Conservation (phyloP, 2,329 filamentous ascomycete species). For the Rhynchosporium agropyri region DNA sequence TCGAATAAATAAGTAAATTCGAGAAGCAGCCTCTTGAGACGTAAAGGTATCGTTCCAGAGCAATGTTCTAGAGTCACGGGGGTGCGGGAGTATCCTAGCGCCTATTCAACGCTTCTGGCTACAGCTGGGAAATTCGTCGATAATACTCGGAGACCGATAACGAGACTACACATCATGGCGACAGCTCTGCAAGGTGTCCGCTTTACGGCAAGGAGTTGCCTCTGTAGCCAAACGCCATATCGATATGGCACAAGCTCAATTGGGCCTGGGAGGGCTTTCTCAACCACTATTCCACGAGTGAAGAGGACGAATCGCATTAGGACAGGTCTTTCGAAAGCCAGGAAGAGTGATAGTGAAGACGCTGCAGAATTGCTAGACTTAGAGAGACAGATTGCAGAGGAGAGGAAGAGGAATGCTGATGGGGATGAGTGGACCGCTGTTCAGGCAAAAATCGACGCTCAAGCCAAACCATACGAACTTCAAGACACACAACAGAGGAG, state of each 20-base stretch:
- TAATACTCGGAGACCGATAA: neutral
- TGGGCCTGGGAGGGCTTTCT: slow-evolving; percentile 33
- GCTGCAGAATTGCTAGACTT: slow-evolving; percentile 9
- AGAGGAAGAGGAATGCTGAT: slow-evolving; percentile 5
- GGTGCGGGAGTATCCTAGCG: slow-evolving; percentile 9
- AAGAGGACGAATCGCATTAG: slow-evolving; percentile 21
- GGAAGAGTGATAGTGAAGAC: slow-evolving; percentile 19
- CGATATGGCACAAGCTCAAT: slow-evolving; percentile 30
- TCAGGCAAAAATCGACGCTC: slow-evolving; percentile 18
- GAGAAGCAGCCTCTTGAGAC: neutral
- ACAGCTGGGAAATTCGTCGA: slow-evolving; percentile 14
- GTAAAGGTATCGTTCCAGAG: neutral
- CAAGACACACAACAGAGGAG: slow-evolving; percentile 18
- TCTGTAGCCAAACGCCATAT: slow-evolving; percentile 27
- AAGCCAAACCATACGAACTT: slow-evolving; percentile 20
- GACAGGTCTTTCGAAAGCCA: slow-evolving; percentile 17
- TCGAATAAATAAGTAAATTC: neutral
- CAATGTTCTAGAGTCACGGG: slow-evolving; percentile 1
- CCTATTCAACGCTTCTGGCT: neutral
- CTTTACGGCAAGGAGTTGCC: slow-evolving; percentile 36
- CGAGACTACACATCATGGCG: slow-evolving; percentile 35
- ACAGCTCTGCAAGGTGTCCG: slow-evolving; percentile 39
- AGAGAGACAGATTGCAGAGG: neutral
- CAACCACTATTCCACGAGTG: slow-evolving; percentile 30
- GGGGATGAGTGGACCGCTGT: slow-evolving; percentile 21